A percentile compares a stretch with the other conserved stretches of the same genome.
Evolutionary conservation across 192 early-diverging fungal genomes (phyloP).

Genomic region (Rhizoclosmatium sp.): DNA sequence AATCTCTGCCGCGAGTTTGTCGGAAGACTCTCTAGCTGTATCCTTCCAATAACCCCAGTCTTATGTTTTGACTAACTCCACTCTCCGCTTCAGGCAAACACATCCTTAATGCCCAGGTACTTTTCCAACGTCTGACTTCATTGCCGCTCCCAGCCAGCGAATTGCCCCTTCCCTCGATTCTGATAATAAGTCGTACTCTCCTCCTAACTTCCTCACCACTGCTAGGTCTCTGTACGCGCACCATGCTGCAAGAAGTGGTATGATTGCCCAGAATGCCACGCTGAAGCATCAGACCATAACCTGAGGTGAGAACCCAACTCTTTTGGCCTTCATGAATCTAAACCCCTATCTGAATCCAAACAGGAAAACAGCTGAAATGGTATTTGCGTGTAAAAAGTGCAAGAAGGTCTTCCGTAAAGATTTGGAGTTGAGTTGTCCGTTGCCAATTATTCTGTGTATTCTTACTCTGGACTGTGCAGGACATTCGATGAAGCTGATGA

Average conservation of each 20-base stretch:
- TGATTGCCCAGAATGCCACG: slow-evolving; percentile 96
- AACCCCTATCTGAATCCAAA: neutral
- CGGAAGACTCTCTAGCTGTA: no score
- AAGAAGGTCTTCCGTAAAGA: slow-evolving; percentile 98
- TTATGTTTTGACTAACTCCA: neutral
- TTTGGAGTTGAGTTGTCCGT: slow-evolving; percentile 56
- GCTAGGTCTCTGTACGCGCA: slow-evolving; percentile 87
- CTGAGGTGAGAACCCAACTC: slow-evolving; percentile 49
- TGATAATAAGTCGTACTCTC: neutral
- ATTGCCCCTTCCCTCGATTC: neutral
- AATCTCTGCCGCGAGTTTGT: no score
- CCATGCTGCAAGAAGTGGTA: slow-evolving; percentile 96
- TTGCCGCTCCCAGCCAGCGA: neutral
- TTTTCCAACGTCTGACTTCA: neutral
- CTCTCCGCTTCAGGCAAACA: slow-evolving; percentile 75
- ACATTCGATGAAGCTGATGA: slow-evolving; percentile 95
- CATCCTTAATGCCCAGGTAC: slow-evolving; percentile 94
- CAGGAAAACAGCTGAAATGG: slow-evolving; percentile 86
- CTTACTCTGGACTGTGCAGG: slow-evolving; percentile 43
- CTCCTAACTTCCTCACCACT: slow-evolving; percentile 6
- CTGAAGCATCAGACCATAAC: slow-evolving; percentile 76
- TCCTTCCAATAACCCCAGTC: no score
- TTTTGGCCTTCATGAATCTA: neutral
- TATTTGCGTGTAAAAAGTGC: slow-evolving; percentile 97
- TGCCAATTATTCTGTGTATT: neutral